Base-by-base conservation (phyloP, 2,329 filamentous ascomycete genomes). In the Pseudogymnoascus sp. region DNA sequence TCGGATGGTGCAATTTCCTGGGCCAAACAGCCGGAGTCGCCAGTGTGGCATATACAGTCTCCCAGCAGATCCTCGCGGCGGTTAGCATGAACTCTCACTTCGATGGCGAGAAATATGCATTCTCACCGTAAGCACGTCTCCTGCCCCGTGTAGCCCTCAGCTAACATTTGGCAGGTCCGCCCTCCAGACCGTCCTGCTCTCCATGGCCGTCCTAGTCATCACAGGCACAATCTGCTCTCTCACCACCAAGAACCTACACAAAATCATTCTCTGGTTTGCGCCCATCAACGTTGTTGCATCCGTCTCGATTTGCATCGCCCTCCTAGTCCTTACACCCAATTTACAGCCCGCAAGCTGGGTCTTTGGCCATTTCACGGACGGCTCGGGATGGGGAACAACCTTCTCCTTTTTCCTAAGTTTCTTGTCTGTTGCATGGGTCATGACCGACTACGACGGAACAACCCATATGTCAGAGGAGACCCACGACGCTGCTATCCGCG, bases 381-480 rank as follows among this genome's bases (percentile, higher is more conserved):
- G 82, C 57, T 86, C 84, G 8, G 83, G 84, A 25, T 87, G 83
- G 83, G 79, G 79, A 9, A 83, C 78, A 20, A 75, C 77, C 2
- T 86, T 86, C 64, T 86, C 84, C 0, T 87, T 86, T 66, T 75
- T 87, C 8, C 74, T 87, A 6, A 77, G 76, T 25, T 82, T 82
- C 65, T 71, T 82, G 5, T 81, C 79, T 14, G 80, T 82, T 12
- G 78, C 80, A 20, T 82, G 80, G 80, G 85, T 82, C n/a, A 86
- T 87, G 83, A 87, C 84, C 5, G 84, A 86, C 68, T 87, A 86
- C 68, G 84, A 87, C 66, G 83, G 81, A 50, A 87, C 84, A 9
- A 86, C 84, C 5, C 84, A 87, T 67, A 86, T 87, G 80, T 85
- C 83, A 2, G 84, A 87, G 74, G 84, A 87, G 72, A 86, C 82